phyloP scores from a whole-genome alignment of 202 grass and related monocot species.

The Dendrocalamus latiflorus region DNA sequence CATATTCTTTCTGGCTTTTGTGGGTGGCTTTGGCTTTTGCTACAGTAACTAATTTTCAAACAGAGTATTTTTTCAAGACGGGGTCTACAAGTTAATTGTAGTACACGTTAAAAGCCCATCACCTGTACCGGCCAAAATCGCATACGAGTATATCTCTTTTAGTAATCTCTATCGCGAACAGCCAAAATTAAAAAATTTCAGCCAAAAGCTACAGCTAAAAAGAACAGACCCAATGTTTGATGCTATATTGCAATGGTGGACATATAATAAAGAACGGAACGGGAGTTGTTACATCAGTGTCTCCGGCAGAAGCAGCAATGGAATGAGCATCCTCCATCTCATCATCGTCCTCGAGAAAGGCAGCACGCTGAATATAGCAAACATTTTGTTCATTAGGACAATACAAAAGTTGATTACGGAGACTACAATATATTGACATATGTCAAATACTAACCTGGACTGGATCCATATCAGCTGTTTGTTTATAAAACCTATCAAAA shows the following conservation, averaged over 20 bases:
- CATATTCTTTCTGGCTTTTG: no score
- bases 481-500: conserved; percentile 89
- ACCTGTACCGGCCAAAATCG: no score
- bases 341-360: conserved; percentile 78
- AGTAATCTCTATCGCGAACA: no score
- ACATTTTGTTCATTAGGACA: not conserved
- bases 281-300: conserved; percentile 64
- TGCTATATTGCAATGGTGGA: not conserved
- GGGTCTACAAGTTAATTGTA: no score
- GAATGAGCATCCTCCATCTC: conserved; percentile 99
- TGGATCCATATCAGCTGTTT: conserved; percentile 81
- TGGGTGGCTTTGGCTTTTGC: no score
- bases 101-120: no score
- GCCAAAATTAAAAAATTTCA: no score
- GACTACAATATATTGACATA: not conserved
- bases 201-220: no score
- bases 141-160: no score
- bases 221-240: no score
- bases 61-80: no score
- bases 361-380: conserved; percentile 66
- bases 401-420: not conserved
- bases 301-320: conserved; percentile 70
- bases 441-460: conserved; percentile 52
- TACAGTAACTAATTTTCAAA: no score
- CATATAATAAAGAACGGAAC: not conserved